Conservation (phyloP, 768 basidiomycete genomes). For the Rhodocollybia butyracea region DNA sequence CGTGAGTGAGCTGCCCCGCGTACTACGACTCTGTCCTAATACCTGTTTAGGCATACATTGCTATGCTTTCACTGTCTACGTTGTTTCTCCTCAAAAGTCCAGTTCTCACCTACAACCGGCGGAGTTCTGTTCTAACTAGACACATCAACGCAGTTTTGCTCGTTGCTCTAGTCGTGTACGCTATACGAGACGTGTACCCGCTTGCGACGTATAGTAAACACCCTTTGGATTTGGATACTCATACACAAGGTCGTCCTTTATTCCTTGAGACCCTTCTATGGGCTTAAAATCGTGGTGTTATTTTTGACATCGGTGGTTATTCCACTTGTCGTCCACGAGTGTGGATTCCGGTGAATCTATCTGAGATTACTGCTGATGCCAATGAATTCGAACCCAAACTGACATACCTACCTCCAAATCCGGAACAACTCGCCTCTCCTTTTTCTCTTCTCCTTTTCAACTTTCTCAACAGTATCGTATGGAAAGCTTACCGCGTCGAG, state of each 20-base stretch:
- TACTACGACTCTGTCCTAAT: not conserved
- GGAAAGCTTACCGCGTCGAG: not conserved
- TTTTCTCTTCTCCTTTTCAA: constrained; percentile 6
- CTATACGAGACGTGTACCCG: constrained; percentile 43
- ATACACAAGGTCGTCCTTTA: constrained; percentile 13
- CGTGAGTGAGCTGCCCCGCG: not conserved
- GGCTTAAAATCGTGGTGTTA: constrained; percentile 38
- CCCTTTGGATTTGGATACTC: constrained; percentile 35
- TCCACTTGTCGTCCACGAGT: constrained; percentile 41
- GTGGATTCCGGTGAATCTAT: constrained; percentile 45
- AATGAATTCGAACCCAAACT: constrained; percentile 14
- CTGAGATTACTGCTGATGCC: not conserved
- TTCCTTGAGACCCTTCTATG: constrained; percentile 30
- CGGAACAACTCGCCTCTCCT: constrained; percentile 36
- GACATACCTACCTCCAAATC: constrained; percentile 22
- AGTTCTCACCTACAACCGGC: not conserved
- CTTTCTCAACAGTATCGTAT: constrained; percentile 1
- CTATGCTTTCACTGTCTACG: not conserved
- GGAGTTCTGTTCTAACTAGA: not conserved
- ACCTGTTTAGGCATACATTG: not conserved
- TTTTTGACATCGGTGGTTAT: constrained; percentile 34
- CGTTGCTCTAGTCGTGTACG: constrained; percentile 32
- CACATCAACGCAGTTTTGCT: not conserved
- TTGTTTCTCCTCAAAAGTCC: not conserved
- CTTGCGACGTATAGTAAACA: constrained; percentile 37